Evolutionary conservation across 371 early-diverging fungal species (phyloP).

Genomic region (Agmasoma carcini): DNA sequence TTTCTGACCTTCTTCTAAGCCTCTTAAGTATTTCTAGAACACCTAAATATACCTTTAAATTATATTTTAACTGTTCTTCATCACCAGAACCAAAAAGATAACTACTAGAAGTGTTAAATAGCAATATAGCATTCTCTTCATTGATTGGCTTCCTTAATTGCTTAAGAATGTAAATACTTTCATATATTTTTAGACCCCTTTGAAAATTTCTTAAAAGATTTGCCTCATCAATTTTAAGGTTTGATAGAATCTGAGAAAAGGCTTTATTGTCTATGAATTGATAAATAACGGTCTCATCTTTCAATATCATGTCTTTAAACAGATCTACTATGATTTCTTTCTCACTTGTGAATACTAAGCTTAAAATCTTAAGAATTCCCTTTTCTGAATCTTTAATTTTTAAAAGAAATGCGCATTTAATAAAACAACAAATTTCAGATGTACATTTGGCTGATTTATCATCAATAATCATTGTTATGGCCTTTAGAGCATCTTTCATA

Average conservation of each 20-base stretch:
- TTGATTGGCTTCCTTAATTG: neutral
- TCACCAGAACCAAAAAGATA: constrained; percentile 17
- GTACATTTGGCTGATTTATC: constrained; percentile 12
- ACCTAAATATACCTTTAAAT: constrained; percentile 28
- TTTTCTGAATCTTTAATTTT: constrained; percentile 22
- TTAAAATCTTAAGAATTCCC: constrained; percentile 18
- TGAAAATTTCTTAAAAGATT: constrained; percentile 1
- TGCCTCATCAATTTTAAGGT: neutral
- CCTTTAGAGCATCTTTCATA: constrained; percentile 38
- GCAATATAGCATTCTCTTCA: neutral
- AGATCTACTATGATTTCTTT: constrained; percentile 12
- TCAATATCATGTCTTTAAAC: constrained; percentile 8
- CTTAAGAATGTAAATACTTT: constrained; percentile 11
- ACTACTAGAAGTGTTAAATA: constrained; percentile 2
- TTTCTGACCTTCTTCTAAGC: neutral
- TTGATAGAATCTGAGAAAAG: constrained; percentile 2
- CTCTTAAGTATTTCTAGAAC: neutral
- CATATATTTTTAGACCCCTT: neutral
- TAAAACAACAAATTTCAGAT: constrained; percentile 29
- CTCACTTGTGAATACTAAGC: constrained; percentile 27
- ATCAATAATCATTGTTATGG: constrained; percentile 8
- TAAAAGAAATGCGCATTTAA: constrained; percentile 33
- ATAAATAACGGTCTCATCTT: neutral
- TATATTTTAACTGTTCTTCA: constrained; percentile 9
- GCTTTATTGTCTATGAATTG: constrained; percentile 18